Conservation (phyloP, 148 eudicot genomes). For the Linanthus parryae region DNA sequence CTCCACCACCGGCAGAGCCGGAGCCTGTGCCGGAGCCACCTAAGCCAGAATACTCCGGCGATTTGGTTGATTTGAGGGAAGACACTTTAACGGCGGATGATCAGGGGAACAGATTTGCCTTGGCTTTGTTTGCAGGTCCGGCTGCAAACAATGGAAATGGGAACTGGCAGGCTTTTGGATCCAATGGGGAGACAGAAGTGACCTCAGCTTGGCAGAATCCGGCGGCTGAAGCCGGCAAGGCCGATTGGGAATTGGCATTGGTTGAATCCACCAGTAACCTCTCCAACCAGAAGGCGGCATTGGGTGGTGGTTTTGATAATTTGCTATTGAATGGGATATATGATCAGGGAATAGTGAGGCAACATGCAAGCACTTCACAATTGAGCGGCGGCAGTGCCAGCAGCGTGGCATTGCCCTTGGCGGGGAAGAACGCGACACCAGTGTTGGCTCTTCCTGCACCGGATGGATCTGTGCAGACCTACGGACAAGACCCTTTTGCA, state of each 20-base stretch:
- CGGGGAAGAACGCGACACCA: conserved; percentile 39
- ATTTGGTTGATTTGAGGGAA: conserved; percentile 57
- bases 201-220: conserved; percentile 79
- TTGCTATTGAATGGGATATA: conserved; percentile 59
- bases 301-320: conserved; percentile 64
- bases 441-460: conserved; percentile 73
- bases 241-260: conserved; percentile 74
- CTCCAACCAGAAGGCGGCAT: conserved; percentile 37
- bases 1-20: conserved; percentile 35
- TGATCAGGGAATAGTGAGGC: conserved; percentile 59
- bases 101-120: conserved; percentile 64
- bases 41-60: conserved; percentile 31
- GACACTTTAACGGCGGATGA: conserved; percentile 46
- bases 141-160: conserved; percentile 34
- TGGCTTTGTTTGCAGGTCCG: conserved; percentile 63
- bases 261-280: conserved; percentile 66
- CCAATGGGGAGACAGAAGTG: conserved; percentile 44
- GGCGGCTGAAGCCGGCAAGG: conserved; percentile 64
- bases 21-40: conserved; percentile 42
- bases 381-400: conserved; percentile 70
- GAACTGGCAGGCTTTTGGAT: conserved; percentile 50
- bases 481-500: conserved; percentile 61
- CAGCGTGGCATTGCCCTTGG: conserved; percentile 53
- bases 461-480: conserved; percentile 49
- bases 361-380: conserved; percentile 46